These are phyloP conservation scores for Elaeis oleifera DNA, from an alignment of 202 grass and related monocot species.

Conservation along the genomic window DNA sequence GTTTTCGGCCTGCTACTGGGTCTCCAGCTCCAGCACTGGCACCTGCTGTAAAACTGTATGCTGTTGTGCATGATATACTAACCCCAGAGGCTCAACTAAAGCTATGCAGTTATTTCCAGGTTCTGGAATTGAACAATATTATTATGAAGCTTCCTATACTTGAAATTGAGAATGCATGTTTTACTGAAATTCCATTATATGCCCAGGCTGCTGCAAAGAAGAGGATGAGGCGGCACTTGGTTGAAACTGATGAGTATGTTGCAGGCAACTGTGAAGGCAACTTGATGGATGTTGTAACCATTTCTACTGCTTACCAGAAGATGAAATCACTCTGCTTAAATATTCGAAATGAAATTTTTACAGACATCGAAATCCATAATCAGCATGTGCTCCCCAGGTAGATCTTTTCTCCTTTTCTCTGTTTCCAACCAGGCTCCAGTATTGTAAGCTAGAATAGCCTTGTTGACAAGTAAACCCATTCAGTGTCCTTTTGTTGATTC, in stretches of 20 bases:
- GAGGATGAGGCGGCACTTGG: constrained; percentile 67
- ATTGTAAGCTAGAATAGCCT: too few species aligned
- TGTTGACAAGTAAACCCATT: too few species aligned
- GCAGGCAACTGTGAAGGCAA: constrained; percentile 53
- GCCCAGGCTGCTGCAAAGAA: constrained; percentile 87
- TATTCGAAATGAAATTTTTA: constrained; percentile 85
- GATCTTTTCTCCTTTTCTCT: not conserved
- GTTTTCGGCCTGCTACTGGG: constrained; percentile 67
- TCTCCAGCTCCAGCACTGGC: constrained; percentile 58
- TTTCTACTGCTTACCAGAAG: constrained; percentile 78
- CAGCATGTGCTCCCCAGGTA: constrained; percentile 92
- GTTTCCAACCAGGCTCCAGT: constrained; percentile 5
- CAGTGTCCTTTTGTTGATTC: too few species aligned
- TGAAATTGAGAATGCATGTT: too few species aligned
- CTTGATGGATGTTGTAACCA: constrained; percentile 59
- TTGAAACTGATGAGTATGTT: constrained; percentile 90
- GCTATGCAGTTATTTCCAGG: constrained; percentile 97
- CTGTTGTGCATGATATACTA: constrained; percentile 84
- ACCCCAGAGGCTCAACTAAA: constrained; percentile 92
- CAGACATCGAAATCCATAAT: constrained; percentile 99
- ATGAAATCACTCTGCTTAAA: constrained; percentile 90
- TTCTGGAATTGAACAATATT: constrained; percentile 19
- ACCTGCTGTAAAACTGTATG: constrained; percentile 86
- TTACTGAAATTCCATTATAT: not conserved
- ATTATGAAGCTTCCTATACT: constrained; percentile 4